Base-by-base conservation (phyloP, 2,329 filamentous ascomycete genomes). In the Plectosphaerella plurivora region DNA sequence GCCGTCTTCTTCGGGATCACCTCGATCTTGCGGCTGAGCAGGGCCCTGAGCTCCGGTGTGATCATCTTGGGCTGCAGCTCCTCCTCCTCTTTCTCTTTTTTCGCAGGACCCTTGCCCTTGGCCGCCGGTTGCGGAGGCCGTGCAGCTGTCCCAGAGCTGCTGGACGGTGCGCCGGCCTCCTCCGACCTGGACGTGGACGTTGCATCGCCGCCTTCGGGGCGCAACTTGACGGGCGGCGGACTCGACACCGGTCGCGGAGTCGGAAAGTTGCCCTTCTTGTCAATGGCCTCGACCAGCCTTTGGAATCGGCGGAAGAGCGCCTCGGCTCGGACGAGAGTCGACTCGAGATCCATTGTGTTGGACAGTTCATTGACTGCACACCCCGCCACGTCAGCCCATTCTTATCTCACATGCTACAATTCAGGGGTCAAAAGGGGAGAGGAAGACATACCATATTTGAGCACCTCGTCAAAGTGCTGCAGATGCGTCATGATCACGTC, bases 401-500 rank as follows among this genome's bases (percentile, higher is more conserved):
- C 28, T 33, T 33, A 33, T 33, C 28, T 33, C 11, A 8, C 28
- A 33, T 33, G 7, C 28, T 3, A 9, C 7, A 8, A 10, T 9
- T 8, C 28, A 33, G 28, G 10, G 1, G 36, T 22, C 22, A 22
- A 22, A 22, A 14, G 35, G n/a, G 4, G 22, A 22, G 22, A 22
- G 25, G 7, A 18, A 22, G 25, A 75, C 86, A 52, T 81, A 93
- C 89, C 80, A 65, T 97, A 99, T 76, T 99, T 99, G 25, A 99
- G 74, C 33, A 99, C 91, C 69, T 99, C 95, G 59, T 99, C 94
- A 71, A 99, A 99, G 61, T 93, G 89, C 65, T 91, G 83, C 24
- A 99, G 74, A 69, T 99, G 94, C 51, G 88, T 84, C 87, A 99
- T 96, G 56, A 99, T 97, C 12, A 97, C 88, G 64, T 93, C 88